A percentile compares a stretch with the other conserved stretches of the same genome.
phyloP scores from a whole-genome alignment of 208 protist genomes.

The Naegleria fowleri region DNA sequence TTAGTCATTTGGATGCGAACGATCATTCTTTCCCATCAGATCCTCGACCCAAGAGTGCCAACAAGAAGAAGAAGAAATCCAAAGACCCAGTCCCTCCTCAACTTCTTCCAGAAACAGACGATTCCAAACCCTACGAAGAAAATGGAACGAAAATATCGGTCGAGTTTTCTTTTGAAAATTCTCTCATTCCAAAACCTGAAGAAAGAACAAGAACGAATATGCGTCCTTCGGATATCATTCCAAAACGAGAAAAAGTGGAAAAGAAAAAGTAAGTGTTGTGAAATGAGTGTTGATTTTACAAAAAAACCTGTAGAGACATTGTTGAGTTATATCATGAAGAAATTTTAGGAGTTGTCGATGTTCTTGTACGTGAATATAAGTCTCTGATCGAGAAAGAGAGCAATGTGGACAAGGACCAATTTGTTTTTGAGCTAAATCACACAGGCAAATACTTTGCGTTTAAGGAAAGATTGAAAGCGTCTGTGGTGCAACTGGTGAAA shows the following conservation, averaged over 20 bases:
- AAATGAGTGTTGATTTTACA: too few species aligned
- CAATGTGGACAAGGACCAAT: neutral
- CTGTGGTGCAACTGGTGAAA: neutral
- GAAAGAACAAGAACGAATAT: conserved; percentile 62
- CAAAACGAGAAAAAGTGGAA: conserved; percentile 38
- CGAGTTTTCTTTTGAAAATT: conserved; percentile 56
- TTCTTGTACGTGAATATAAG: neutral
- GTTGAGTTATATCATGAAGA: neutral
- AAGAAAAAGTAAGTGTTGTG: conserved; percentile 17
- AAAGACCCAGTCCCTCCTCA: neutral
- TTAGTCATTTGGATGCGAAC: neutral
- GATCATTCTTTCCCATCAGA: neutral
- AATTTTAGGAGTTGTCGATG: neutral
- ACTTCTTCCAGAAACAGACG: conserved; percentile 36
- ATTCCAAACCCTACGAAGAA: conserved; percentile 64
- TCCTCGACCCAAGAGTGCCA: neutral
- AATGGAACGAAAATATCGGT: conserved; percentile 54
- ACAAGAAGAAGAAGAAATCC: neutral
- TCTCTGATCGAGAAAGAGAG: neutral
- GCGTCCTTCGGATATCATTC: conserved; percentile 65
- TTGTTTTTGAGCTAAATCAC: conserved; percentile 7
- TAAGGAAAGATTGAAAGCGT: neutral
- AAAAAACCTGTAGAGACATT: too few species aligned
- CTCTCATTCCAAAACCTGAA: conserved; percentile 61
- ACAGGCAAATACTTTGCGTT: conserved; percentile 3